Conservation (phyloP, 768 basidiomycete genomes). For the Lepiota brunneoincarnata region DNA sequence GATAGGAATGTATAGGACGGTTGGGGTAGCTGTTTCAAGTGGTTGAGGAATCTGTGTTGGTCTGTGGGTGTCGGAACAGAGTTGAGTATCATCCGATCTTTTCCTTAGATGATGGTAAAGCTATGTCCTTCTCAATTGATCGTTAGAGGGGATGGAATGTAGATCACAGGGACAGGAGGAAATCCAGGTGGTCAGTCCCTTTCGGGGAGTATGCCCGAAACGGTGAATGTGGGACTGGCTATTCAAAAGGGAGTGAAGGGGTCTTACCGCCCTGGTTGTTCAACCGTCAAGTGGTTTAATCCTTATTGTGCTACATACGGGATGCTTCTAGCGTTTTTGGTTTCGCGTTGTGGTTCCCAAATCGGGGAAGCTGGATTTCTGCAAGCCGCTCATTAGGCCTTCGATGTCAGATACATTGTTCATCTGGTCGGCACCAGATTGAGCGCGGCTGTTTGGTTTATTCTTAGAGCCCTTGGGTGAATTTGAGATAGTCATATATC, state of each 20-base stretch:
- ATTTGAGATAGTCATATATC: no score
- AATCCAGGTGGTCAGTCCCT: background rate
- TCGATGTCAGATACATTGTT: background rate
- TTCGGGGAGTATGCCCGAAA: background rate
- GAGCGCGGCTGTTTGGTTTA: background rate
- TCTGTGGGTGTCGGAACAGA: no score
- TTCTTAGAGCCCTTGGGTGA: background rate
- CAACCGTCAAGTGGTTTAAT: background rate
- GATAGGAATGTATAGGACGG: no score
- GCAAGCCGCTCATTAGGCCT: background rate
- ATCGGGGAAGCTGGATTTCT: background rate
- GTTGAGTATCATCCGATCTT: no score
- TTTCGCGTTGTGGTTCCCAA: background rate
- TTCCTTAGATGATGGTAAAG: background rate
- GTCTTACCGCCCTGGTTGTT: background rate
- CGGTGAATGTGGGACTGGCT: constrained; percentile 1
- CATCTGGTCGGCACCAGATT: no score
- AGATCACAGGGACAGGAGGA: background rate
- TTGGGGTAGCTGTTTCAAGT: no score
- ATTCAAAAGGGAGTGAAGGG: background rate
- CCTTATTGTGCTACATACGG: background rate
- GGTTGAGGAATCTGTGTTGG: no score
- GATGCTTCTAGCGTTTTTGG: background rate
- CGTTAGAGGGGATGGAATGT: background rate
- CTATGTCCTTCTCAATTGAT: background rate